A percentile compares a stretch with the other conserved stretches of the same genome.
phyloP scores from a whole-genome alignment of 2,329 filamentous ascomycete species.

The Claviceps capensis region DNA sequence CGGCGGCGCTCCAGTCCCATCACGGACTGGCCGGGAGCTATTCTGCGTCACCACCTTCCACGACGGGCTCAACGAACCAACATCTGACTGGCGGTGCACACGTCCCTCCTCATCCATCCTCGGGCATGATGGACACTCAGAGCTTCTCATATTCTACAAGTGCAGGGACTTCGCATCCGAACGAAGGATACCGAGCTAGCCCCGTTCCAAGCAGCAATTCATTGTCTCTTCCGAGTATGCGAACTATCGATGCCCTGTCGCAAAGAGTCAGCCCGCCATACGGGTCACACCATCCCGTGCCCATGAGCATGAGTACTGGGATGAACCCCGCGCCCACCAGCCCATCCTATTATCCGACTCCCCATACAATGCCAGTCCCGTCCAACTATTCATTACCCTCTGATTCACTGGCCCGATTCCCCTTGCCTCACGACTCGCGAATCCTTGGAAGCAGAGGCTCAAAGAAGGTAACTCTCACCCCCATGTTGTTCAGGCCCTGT shows the following conservation, averaged over 20 bases:
- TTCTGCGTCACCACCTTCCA: constrained; percentile 3
- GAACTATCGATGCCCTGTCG: constrained; percentile 23
- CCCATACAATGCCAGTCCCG: constrained; percentile 20
- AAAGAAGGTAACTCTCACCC: constrained; percentile 37
- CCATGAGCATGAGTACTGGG: constrained; percentile 20
- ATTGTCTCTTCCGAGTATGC: constrained; percentile 27
- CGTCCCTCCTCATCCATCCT: constrained; percentile 4
- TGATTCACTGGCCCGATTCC: constrained; percentile 31
- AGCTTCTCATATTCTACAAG: constrained; percentile 19
- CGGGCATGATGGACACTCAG: constrained; percentile 14
- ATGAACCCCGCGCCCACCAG: constrained; percentile 15
- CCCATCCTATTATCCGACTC: constrained; percentile 30
- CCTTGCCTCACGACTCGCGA: constrained; percentile 34
- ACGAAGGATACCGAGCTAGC: constrained; percentile 18
- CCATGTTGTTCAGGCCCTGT: neutral
- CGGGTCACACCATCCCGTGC: constrained; percentile 21
- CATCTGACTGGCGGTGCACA: constrained; percentile 8
- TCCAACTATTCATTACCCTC: constrained; percentile 28
- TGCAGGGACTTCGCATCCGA: constrained; percentile 12
- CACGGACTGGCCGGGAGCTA: constrained; percentile 18
- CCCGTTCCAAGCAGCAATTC: constrained; percentile 14
- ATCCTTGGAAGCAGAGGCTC: constrained; percentile 34
- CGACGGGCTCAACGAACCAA: constrained; percentile 6
- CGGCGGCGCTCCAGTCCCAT: constrained; percentile 5
- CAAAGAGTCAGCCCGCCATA: constrained; percentile 13